Conservation (phyloP, 805 yeast genomes). For the Wickerhamomyces rabaulensis region DNA sequence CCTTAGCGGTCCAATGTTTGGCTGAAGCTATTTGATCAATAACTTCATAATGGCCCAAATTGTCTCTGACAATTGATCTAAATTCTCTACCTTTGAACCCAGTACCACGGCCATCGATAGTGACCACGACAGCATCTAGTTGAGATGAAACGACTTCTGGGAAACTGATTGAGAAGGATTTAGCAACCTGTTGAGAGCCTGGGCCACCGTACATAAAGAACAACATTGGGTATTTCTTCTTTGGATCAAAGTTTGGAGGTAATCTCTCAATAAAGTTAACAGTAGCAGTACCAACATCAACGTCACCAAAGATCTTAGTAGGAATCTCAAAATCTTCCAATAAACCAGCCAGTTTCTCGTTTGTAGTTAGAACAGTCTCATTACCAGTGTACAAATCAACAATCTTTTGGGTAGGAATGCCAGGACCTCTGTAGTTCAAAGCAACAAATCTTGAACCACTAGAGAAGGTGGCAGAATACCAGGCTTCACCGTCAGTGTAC, state of each 20-base stretch:
- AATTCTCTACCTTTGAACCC: conserved; percentile 80
- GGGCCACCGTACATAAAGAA: conserved; percentile 96
- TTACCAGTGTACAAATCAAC: conserved; percentile 43
- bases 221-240: conserved; percentile 64
- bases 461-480: conserved; percentile 70
- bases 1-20: conserved; percentile 52
- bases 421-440: conserved; percentile 73
- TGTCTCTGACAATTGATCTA: conserved; percentile 75
- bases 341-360: conserved; percentile 34
- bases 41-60: conserved; percentile 78
- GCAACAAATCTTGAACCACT: conserved; percentile 70
- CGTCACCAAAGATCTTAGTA: conserved; percentile 41
- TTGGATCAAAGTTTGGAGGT: conserved; percentile 65
- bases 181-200: conserved; percentile 77
- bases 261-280: conserved; percentile 72
- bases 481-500: conserved; percentile 49
- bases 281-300: conserved; percentile 41
- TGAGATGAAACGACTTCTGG: conserved; percentile 75
- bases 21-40: conserved; percentile 87
- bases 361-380: conserved; percentile 29
- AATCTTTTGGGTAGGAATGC: conserved; percentile 72
- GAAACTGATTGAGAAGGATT: conserved; percentile 56
- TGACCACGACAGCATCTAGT: conserved; percentile 78
- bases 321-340: conserved; percentile 54
- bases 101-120: conserved; percentile 97